A percentile compares a stretch with the other conserved stretches of the same genome.
phyloP scores from a whole-genome alignment of 2,329 filamentous ascomycete species.

The Colletotrichum sp. region DNA sequence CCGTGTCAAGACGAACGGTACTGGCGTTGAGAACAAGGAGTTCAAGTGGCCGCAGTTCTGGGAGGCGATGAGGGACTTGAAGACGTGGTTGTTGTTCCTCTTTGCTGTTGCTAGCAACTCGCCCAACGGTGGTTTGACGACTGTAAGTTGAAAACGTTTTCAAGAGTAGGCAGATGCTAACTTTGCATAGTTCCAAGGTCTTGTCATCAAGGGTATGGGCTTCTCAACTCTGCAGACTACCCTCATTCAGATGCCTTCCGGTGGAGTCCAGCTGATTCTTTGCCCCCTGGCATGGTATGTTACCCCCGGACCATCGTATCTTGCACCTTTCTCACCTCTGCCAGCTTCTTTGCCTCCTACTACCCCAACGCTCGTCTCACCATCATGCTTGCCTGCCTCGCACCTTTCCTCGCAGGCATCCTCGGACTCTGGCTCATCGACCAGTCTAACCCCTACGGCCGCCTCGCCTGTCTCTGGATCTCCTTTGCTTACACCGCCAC shows the following conservation, averaged over 20 bases:
- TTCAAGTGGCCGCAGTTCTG: constrained; percentile 71
- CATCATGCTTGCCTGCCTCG: constrained; percentile 21
- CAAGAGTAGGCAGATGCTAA: constrained; percentile 26
- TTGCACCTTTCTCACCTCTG: not conserved
- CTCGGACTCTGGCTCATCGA: constrained; percentile 20
- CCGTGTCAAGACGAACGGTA: constrained; percentile 74
- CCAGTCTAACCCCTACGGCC: constrained; percentile 18
- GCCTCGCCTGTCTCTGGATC: constrained; percentile 30
- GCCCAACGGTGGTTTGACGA: constrained; percentile 46
- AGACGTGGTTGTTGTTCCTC: constrained; percentile 62
- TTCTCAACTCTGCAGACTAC: constrained; percentile 62
- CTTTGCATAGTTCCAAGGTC: constrained; percentile 66
- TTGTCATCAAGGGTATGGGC: constrained; percentile 67
- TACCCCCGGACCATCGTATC: fast-evolving
- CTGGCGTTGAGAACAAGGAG: constrained; percentile 74
- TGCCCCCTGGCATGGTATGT: constrained; percentile 13
- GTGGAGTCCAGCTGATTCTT: constrained; percentile 28
- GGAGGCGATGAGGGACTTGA: constrained; percentile 50
- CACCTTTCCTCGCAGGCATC: constrained; percentile 19
- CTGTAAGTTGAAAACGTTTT: not conserved
- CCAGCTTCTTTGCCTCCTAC: constrained; percentile 12
- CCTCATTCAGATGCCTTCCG: constrained; percentile 72
- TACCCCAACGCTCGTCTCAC: constrained; percentile 16
- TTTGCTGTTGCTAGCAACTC: constrained; percentile 69
- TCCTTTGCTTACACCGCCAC: constrained; percentile 28